Percentiles rank a stretch among this genome's conserved stretches.
These are phyloP conservation scores for Moesziomyces parantarcticus DNA, from an alignment of 1,284 basidiomycete species.

Conservation along the genomic window DNA sequence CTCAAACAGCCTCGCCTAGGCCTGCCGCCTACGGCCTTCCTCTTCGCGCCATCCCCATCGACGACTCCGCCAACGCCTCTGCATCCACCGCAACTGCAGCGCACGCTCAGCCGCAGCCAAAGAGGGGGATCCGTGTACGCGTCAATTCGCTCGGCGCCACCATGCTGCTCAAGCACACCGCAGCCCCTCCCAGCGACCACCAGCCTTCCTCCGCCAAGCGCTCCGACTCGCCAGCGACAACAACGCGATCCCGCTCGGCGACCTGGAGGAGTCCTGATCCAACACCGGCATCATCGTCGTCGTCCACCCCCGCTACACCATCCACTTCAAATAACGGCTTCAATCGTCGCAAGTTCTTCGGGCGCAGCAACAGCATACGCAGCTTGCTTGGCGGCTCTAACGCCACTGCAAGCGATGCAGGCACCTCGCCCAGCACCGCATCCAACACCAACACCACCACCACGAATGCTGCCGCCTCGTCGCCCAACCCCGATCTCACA, in stretches of 20 bases:
- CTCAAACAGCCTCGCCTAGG: neutral
- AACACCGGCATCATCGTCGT: conserved; percentile 1
- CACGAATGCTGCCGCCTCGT: neutral
- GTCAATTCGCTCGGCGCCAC: conserved; percentile 34
- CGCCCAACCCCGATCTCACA: neutral
- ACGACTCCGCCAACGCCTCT: conserved; percentile 4
- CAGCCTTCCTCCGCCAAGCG: neutral
- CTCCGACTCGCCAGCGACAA: conserved; percentile 3
- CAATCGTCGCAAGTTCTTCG: conserved; percentile 49
- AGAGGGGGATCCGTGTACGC: conserved; percentile 29
- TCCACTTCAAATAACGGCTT: conserved; percentile 5
- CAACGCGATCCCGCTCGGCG: conserved; percentile 21
- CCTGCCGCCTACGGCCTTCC: conserved; percentile 9
- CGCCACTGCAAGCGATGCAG: conserved; percentile 1
- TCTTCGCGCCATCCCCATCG: conserved; percentile 9
- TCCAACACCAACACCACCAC: neutral
- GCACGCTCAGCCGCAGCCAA: conserved; percentile 3
- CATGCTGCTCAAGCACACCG: conserved; percentile 24
- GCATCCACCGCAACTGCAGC: conserved; percentile 4
- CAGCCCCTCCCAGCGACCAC: conserved; percentile 6
- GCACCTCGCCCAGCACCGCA: neutral
- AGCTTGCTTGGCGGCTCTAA: conserved; percentile 23
- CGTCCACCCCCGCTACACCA: neutral
- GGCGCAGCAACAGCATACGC: conserved; percentile 46
- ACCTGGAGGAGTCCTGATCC: conserved; percentile 6